Percentiles rank a stretch among this genome's conserved stretches.
phyloP scores from a whole-genome alignment of 176 grass and related monocot species.

The Paspalum vaginatum region DNA sequence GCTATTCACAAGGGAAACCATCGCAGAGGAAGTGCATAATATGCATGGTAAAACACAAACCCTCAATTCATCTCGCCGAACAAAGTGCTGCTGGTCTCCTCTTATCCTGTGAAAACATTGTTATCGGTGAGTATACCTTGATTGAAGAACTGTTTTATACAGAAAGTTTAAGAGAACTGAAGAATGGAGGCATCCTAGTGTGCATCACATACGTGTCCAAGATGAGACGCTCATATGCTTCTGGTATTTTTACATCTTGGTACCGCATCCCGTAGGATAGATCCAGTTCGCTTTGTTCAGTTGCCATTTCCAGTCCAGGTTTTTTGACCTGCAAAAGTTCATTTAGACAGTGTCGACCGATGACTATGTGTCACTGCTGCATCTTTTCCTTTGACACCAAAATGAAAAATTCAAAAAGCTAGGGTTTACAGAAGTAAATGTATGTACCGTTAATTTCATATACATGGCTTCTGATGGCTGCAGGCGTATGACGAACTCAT shows the following conservation, averaged over 20 bases:
- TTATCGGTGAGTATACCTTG: neutral
- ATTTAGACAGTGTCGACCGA: neutral
- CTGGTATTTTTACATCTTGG: conserved; percentile 79
- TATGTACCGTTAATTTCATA: conserved; percentile 95
- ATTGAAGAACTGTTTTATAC: neutral
- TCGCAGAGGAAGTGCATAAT: neutral
- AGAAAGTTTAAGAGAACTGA: neutral
- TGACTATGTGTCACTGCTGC: neutral
- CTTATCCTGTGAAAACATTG: conserved; percentile 69
- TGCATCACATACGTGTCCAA: conserved; percentile 74
- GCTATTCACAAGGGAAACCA: neutral
- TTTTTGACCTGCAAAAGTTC: conserved; percentile 81
- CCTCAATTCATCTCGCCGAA: conserved; percentile 89
- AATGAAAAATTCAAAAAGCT: neutral
- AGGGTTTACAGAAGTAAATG: conserved; percentile 22
- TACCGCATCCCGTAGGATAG: conserved; percentile 90
- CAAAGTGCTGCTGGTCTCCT: conserved; percentile 97
- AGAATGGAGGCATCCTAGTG: conserved; percentile 26
- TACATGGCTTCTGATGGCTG: conserved; percentile 98
- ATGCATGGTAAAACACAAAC: conserved; percentile 40
- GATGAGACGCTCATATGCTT: conserved; percentile 97
- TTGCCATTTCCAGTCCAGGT: conserved; percentile 94
- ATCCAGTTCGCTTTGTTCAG: conserved; percentile 96
- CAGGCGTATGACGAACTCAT: conserved; percentile 93
- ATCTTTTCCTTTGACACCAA: neutral